Conservation (phyloP, 2,329 filamentous ascomycete genomes). For the Pseudocercospora eumusae region DNA sequence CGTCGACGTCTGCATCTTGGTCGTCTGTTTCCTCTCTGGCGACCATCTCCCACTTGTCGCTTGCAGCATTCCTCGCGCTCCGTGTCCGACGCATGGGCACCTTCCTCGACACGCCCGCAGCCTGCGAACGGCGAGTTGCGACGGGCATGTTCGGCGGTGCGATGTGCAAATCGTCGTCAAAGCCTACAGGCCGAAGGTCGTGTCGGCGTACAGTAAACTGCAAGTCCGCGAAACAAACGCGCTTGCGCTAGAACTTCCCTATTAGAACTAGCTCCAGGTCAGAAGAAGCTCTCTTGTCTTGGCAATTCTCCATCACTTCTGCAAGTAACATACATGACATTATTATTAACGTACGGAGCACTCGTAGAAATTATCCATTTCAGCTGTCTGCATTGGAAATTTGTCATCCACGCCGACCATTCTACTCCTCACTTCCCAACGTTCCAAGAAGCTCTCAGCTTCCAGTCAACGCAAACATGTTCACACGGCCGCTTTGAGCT, state of each 20-base stretch:
- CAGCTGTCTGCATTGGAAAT: not conserved
- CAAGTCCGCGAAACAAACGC: not conserved
- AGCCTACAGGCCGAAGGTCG: not conserved
- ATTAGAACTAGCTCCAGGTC: not conserved
- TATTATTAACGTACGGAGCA: too few relatives aligned
- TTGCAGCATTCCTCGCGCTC: not conserved
- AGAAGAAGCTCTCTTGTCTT: not conserved
- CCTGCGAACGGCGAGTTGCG: constrained; percentile 15
- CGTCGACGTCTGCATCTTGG: not conserved
- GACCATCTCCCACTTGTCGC: constrained; percentile 15
- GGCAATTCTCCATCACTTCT: not conserved
- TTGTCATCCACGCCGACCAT: not conserved
- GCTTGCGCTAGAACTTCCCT: too few relatives aligned
- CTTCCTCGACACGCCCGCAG: constrained; percentile 14
- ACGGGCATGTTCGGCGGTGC: constrained; percentile 17
- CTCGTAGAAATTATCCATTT: not conserved
- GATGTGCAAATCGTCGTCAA: not conserved
- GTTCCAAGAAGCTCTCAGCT: not conserved
- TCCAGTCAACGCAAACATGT: not conserved
- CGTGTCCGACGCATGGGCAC: constrained; percentile 19
- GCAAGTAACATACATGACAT: not conserved
- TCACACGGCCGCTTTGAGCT: not conserved
- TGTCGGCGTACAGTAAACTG: not conserved
- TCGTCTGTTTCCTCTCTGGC: not conserved
- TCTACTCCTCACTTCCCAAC: not conserved